Base-by-base conservation (phyloP, 768 basidiomycete species). In the Termitomyces sp. region DNA sequence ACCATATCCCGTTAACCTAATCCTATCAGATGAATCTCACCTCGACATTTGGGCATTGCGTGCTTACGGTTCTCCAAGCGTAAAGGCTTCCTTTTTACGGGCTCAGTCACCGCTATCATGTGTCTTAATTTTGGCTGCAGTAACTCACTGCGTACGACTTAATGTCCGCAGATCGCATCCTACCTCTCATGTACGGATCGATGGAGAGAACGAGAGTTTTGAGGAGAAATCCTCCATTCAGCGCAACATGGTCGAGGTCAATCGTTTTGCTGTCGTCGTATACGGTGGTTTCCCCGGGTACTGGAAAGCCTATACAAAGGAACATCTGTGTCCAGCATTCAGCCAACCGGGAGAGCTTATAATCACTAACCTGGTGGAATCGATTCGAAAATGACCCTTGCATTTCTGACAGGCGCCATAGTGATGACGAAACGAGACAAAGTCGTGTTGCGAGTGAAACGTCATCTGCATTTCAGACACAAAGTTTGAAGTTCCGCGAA, bases 161-260 rank as follows among this genome's bases (percentile, higher is more conserved):
- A 24, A 66, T 51, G 2, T 64, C 61, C 2, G 67, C 50, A 11
- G 64, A 64, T 7, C 28, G 66, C 81, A 82, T 80, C 44, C 67
- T 63, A 11, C 73, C 72, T 16, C 77, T 63, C 61, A 81, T 32
- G 63, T 79, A 81, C 0, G 81, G 81, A 55, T 84, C 84, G 44
- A 83, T 67, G 16, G 78, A 78, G 16, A 84, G 64, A 6, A 74
- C 70, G 15, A 83, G 70, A 0, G 75, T 77, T 68, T 81, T 84
- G 61, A 81, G 60, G 32, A 84, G 65, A 52, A 79, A 56, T 11
- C 55, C 60, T 20, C 60, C 60, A 35, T 61, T 40, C 32, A 56
- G 8, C 0, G 54, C 66, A 0, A 76, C 73, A 40, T 58, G 73
- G 2, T 80, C 79, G 9, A 79, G 60, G 64, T 84, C 81, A 61